phyloP scores from a whole-genome alignment of 495 filamentous ascomycete genomes.

The Annulohypoxylon bovei region DNA sequence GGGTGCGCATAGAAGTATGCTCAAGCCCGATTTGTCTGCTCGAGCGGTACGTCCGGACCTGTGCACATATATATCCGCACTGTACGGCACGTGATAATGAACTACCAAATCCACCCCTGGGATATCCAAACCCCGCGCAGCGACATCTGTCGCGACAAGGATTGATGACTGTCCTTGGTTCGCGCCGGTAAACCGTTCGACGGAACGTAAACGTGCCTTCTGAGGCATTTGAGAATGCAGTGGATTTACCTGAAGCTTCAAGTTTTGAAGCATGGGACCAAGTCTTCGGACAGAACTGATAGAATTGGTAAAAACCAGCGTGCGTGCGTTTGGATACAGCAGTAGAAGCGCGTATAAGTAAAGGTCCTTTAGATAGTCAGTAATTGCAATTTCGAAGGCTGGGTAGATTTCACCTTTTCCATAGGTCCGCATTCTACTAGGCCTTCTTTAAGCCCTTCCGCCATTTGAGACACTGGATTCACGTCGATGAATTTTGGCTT shows the following conservation, averaged over 20 bases:
- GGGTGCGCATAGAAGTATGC: slow-evolving; percentile 87
- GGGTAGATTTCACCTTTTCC: slow-evolving; percentile 73
- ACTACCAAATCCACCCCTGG: slow-evolving; percentile 84
- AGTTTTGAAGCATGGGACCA: slow-evolving; percentile 82
- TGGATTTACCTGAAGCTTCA: slow-evolving; percentile 78
- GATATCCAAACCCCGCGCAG: slow-evolving; percentile 96
- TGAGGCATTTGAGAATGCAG: slow-evolving; percentile 95
- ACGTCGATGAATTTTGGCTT: slow-evolving; percentile 92
- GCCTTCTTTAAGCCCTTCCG: slow-evolving; percentile 83
- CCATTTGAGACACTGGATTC: slow-evolving; percentile 88
- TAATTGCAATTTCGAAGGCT: background rate
- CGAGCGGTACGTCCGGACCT: slow-evolving; percentile 95
- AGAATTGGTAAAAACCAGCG: slow-evolving; percentile 93
- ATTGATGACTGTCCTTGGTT: slow-evolving; percentile 66
- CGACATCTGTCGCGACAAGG: slow-evolving; percentile 93
- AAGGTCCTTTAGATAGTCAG: slow-evolving; percentile 69
- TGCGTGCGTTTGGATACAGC: slow-evolving; percentile 79
- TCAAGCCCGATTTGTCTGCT: slow-evolving; percentile 77
- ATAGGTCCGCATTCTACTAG: slow-evolving; percentile 89
- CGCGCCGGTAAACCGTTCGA: slow-evolving; percentile 86
- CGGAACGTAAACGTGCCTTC: slow-evolving; percentile 91
- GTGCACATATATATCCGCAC: slow-evolving; percentile 94
- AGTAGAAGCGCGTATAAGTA: slow-evolving; percentile 91
- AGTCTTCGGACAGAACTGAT: slow-evolving; percentile 92
- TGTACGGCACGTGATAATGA: slow-evolving; percentile 93